phyloP scores from a whole-genome alignment of 495 filamentous ascomycete species.

The Xylaria palmicola region DNA sequence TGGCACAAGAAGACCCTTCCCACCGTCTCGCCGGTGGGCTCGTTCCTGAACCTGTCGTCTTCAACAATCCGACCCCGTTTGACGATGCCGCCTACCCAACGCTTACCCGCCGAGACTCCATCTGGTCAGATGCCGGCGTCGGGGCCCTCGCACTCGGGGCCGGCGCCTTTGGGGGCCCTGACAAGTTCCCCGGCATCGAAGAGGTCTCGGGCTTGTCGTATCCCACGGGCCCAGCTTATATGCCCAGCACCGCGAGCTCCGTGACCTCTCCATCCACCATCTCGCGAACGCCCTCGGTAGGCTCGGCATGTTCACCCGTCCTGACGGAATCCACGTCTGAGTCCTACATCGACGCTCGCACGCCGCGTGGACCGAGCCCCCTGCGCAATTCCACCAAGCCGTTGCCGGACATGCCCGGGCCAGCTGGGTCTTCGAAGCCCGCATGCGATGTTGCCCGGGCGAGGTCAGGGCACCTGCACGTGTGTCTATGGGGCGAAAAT shows the following conservation, averaged over 20 bases:
- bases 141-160: slow-evolving; percentile 6
- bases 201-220: slow-evolving; percentile 1
- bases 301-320: slow-evolving; percentile 20
- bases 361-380: slow-evolving; percentile 23
- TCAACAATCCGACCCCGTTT: background rate
- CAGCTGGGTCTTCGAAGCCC: background rate
- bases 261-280: slow-evolving; percentile 18
- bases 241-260: slow-evolving; percentile 11
- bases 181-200: slow-evolving; percentile 15
- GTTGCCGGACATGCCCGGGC: background rate
- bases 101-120: slow-evolving; percentile 7
- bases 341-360: background rate
- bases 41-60: background rate
- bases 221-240: background rate
- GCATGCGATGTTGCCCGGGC: background rate
- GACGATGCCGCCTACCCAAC: background rate
- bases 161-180: background rate
- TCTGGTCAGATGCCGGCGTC: slow-evolving; percentile 13
- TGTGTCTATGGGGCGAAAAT: slow-evolving; percentile 27
- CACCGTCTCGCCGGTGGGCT: background rate
- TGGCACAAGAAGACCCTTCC: background rate
- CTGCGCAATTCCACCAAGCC: slow-evolving; percentile 15
- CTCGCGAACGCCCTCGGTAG: slow-evolving; percentile 8
- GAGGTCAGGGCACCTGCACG: slow-evolving; percentile 10
- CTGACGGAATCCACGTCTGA: slow-evolving; percentile 22